Evolutionary conservation across 1,284 basidiomycete genomes (phyloP).

Genomic region (Ustanciosporium gigantosporum): DNA sequence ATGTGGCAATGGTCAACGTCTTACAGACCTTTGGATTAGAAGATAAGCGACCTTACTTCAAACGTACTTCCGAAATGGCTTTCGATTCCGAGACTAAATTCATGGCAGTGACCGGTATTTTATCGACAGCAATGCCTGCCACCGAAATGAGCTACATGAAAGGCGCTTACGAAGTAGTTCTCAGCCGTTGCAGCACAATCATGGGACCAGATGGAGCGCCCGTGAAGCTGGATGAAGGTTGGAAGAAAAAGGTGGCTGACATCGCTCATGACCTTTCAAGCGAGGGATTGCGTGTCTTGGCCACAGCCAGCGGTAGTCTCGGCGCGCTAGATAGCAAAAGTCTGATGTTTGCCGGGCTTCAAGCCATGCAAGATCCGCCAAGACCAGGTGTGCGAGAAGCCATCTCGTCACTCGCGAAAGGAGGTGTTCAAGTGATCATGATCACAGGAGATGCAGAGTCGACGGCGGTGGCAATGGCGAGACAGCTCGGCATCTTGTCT

Average conservation of each 20-base stretch:
- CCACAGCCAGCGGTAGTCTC: slow-evolving; percentile 76
- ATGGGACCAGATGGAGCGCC: slow-evolving; percentile 83
- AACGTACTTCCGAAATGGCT: slow-evolving; percentile 75
- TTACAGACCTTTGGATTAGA: slow-evolving; percentile 72
- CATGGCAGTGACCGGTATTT: slow-evolving; percentile 79
- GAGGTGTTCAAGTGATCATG: slow-evolving; percentile 94
- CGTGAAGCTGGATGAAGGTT: slow-evolving; percentile 72
- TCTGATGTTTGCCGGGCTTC: slow-evolving; percentile 86
- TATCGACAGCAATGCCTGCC: slow-evolving; percentile 48
- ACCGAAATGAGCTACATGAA: slow-evolving; percentile 86
- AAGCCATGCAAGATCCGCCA: slow-evolving; percentile 94
- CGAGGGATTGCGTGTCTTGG: slow-evolving; percentile 82
- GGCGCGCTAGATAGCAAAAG: slow-evolving; percentile 63
- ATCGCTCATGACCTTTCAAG: slow-evolving; percentile 75
- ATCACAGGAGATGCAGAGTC: slow-evolving; percentile 93
- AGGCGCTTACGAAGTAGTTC: slow-evolving; percentile 84
- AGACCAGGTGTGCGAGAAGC: slow-evolving; percentile 88
- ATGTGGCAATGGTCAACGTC: slow-evolving; percentile 86
- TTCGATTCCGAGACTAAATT: slow-evolving; percentile 92
- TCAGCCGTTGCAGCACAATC: slow-evolving; percentile 83
- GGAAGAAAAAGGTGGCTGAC: slow-evolving; percentile 70
- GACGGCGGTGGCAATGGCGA: slow-evolving; percentile 86
- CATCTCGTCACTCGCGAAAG: slow-evolving; percentile 75
- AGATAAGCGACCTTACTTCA: slow-evolving; percentile 75
- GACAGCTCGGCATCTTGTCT: slow-evolving; percentile 75